Base-by-base conservation (phyloP, 2,329 filamentous ascomycete genomes). In the Huntiella decipiens region DNA sequence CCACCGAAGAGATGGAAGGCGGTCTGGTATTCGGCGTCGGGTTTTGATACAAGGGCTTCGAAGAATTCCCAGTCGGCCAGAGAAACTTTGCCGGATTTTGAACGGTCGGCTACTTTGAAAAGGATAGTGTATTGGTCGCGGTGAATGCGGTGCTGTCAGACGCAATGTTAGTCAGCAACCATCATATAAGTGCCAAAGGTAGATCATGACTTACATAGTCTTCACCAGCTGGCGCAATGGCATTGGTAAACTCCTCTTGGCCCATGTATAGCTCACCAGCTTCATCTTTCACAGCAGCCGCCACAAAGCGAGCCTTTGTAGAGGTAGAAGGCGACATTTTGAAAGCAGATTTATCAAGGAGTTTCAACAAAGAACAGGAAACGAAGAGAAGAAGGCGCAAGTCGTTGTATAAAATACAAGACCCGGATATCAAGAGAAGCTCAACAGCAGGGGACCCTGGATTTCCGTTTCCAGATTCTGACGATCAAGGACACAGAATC, bases 11-110 rank as follows among this genome's bases (percentile, higher is more conserved):
- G 73, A 56, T 91, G 83, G 66, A 96, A 98, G 12, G 91, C 88
- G 56, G 98, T 94, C 63, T 96, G 87, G 65, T 98, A 98, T 66
- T 98, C 91, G 61, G 91, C 91, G 58, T 96, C 91, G 51, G 91
- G 82, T 65, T 95, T 96, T 54, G 73, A 71, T 49, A 98, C 77
- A 52, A 98, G 74, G 66, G 93, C 92, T 66, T 95, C 84, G 63
- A 96, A 98, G 52, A 82, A 80, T 40, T 74, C 77, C 86, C 88
- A 98, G 65, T 98, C 91, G 50, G 77, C 68, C 46, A 96, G 66
- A 54, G 67, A 82, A 54, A 98, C 70, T 55, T 73, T 78, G 52
- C 87, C 87, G 38, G 68, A 68, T 53, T 69, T 73, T 53, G 74
- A 75, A 55, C 83, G 77, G 63, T 98, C 91, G 55, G 91, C 91